Evolutionary conservation across 2,329 filamentous ascomycete genomes (phyloP).

Genomic region (Xylariaceae sp.): DNA sequence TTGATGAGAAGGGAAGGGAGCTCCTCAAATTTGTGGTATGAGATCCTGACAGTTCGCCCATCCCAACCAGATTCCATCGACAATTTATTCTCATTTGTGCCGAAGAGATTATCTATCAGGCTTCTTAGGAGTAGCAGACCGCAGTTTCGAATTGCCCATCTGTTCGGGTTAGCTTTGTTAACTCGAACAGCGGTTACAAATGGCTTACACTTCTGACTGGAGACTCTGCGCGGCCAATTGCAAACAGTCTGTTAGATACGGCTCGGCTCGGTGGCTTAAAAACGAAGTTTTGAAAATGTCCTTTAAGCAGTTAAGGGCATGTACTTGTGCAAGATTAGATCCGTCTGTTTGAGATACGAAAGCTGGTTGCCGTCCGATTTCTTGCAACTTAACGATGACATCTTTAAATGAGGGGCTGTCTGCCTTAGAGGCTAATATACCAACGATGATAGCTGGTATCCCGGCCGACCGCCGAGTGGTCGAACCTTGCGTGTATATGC

Average conservation of each 20-base stretch:
- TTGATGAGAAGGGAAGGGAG: slow-evolving; percentile 60
- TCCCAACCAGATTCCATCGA: slow-evolving; percentile 60
- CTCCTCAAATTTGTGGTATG: slow-evolving; percentile 65
- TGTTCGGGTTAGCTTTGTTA: slow-evolving; percentile 33
- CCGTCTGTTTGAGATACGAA: slow-evolving; percentile 55
- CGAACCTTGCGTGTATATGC: slow-evolving; percentile 70
- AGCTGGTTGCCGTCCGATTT: slow-evolving; percentile 53
- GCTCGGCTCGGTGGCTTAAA: slow-evolving; percentile 67
- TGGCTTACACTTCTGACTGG: slow-evolving; percentile 66
- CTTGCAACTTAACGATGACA: slow-evolving; percentile 59
- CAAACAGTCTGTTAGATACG: slow-evolving; percentile 68
- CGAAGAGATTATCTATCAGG: slow-evolving; percentile 73
- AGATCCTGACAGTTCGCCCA: slow-evolving; percentile 59
- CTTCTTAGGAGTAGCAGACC: slow-evolving; percentile 84
- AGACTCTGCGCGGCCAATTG: slow-evolving; percentile 77
- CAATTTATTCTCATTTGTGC: slow-evolving; percentile 67
- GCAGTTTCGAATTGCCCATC: slow-evolving; percentile 93
- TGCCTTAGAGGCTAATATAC: slow-evolving; percentile 67
- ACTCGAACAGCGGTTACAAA: not conserved
- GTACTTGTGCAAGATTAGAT: slow-evolving; percentile 78
- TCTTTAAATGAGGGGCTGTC: slow-evolving; percentile 57
- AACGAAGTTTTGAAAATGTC: slow-evolving; percentile 84
- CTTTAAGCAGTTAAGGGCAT: slow-evolving; percentile 89
- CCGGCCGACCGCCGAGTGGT: slow-evolving; percentile 90
- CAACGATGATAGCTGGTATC: slow-evolving; percentile 80